Evolutionary conservation across 2,329 filamentous ascomycete species (phyloP), one percentile per base, ranked within the genome.

Genomic region (Colletotrichum sp.): DNA sequence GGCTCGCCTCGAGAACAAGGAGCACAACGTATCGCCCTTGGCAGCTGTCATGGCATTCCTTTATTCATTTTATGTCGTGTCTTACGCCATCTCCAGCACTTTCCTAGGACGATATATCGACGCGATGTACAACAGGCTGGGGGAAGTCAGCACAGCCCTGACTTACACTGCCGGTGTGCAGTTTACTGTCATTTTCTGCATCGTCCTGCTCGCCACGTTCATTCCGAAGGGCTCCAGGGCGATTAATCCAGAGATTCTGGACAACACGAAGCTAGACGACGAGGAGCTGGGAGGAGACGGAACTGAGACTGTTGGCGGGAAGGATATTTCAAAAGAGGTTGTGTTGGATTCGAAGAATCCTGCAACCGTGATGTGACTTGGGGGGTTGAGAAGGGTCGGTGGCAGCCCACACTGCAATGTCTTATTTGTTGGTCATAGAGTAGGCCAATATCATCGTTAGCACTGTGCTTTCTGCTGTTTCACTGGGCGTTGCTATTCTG

Each of bases 11-110:
- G 88, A 89, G 77, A 82, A 82, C 12, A 82, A 86, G 59, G 84
- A 85, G 49, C 83, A 85, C 62, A 86, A 88, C 57, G 87, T 89
- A 3, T 88, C 87, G 3, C 85, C 88, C 0, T 82, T 89, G 3
- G 88, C 87, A 21, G 87, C 88, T 2, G 87, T 90, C 55, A 89
- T 90, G 88, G 86, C 87, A 1, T 88, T 89, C 78, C 82, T 89
- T 7, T 89, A 89, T 80, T 87, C 84, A 8, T 86, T 86, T 9
- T 89, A 89, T 78, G 88, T 90, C 52, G 83, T 88, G 52, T 83
- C 85, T 28, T 89, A 87, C 78, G 87, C 87, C 39, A 85, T 89
- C 63, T 80, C 84, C 24, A 85, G 84, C 8, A 86, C 87, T 0
- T 79, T 87, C 4, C 83, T 90, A 3, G 88, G 87, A 3, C 81